Conservation (phyloP, 2,329 filamentous ascomycete genomes). For the Botryotinia calthae region DNA sequence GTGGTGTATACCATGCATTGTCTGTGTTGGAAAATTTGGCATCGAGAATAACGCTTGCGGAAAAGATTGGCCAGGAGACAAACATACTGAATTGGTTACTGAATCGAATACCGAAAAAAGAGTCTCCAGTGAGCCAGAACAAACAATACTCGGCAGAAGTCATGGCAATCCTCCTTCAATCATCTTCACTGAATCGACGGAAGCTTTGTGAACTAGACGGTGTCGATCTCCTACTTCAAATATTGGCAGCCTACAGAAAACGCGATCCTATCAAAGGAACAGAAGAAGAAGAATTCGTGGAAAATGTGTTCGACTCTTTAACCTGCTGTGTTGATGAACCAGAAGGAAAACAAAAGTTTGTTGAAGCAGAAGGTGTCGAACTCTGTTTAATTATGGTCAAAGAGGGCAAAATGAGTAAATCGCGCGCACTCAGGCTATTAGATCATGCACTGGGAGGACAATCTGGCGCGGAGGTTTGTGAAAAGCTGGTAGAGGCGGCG, state of each 20-base stretch:
- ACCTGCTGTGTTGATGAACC: conserved; percentile 76
- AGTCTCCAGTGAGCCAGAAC: conserved; percentile 75
- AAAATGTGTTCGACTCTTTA: conserved; percentile 86
- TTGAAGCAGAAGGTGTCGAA: conserved; percentile 90
- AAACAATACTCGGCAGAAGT: conserved; percentile 94
- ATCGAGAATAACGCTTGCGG: conserved; percentile 65
- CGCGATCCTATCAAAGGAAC: conserved; percentile 80
- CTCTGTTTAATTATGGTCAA: conserved; percentile 88
- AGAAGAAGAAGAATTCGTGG: conserved; percentile 91
- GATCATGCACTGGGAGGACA: conserved; percentile 73
- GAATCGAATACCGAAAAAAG: conserved; percentile 65
- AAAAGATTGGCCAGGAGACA: conserved; percentile 68
- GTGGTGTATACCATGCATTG: conserved; percentile 83
- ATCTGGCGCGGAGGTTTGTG: conserved; percentile 62
- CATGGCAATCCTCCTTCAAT: conserved; percentile 82
- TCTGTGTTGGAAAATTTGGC: conserved; percentile 82
- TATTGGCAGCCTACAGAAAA: conserved; percentile 80
- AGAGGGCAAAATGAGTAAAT: conserved; percentile 80
- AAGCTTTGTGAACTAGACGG: conserved; percentile 65
- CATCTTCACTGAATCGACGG: conserved; percentile 62
- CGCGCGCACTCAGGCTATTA: conserved; percentile 73
- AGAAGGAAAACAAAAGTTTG: conserved; percentile 73
- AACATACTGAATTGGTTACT: conserved; percentile 75
- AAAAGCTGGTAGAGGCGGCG: conserved; percentile 74
- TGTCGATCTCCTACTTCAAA: conserved; percentile 75